Evolutionary conservation across 148 eudicot genomes (phyloP), one percentile per base, ranked within the genome.

Genomic region (Linanthus parryae): DNA sequence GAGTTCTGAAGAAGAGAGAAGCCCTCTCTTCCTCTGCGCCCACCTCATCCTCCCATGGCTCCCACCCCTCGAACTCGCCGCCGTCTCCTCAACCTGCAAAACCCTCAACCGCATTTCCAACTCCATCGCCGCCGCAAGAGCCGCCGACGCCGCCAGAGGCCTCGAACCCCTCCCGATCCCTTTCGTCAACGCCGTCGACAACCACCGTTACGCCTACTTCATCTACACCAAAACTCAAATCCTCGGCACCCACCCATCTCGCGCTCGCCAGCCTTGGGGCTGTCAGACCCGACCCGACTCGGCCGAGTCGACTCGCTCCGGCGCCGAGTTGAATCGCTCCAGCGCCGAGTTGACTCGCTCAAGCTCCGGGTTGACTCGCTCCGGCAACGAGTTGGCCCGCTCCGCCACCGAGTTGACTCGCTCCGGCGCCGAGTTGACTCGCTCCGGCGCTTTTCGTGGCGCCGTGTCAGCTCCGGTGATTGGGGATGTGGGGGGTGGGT

Each of bases 121-220:
- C 25, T 40, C 63, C 23, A 60, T 83, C 68, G 52, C 83, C 11
- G 18, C 64, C 61, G 46, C 27, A 14, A 75, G 92, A 50, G 56
- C 81, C 64, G 58, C 79, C 44, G 88, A 90, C 62, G 88, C 88
- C 37, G 60, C 95, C 13, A 60, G 80, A 52, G 71, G 75, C 24
- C 56, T 78, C 19, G 92, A 90, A 57, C 56, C 62, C 18, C 36
- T 50, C 16, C 76, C 92, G 3, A 70, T 78, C 58, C 86, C 97
- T 27, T 82, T 83, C 77, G 27, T 69, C 65, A 79, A 82, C 80
- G 45, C 72, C 53, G 44, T 77, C 23, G 74, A 77, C 66, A 37
- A 65, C 31, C 72, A 70, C 14, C 90, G 78, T 14, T 90, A 90
- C 45, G 50, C 73, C 39, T 66, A 53, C 71, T 83, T 83, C 63